These are phyloP conservation scores for Termitomyces sp. DNA, from an alignment of 768 basidiomycete species.

Conservation along the genomic window DNA sequence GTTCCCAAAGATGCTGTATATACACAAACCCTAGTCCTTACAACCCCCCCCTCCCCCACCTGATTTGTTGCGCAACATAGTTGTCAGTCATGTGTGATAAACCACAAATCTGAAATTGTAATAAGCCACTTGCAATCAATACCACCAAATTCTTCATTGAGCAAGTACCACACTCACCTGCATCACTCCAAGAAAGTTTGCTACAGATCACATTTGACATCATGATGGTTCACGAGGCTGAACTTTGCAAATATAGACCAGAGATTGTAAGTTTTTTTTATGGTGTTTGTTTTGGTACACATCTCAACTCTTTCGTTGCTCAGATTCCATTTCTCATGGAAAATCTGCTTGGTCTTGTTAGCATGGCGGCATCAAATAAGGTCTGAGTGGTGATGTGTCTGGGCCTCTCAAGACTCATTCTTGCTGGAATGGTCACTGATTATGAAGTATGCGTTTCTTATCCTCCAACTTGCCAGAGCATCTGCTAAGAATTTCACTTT, in stretches of 20 bases:
- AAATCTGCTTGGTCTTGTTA: slow-evolving; percentile 35
- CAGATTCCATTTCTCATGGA: slow-evolving; percentile 22
- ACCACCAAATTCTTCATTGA: slow-evolving; percentile 62
- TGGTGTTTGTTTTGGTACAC: neutral
- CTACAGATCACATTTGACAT: slow-evolving; percentile 84
- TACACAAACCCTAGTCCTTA: no score
- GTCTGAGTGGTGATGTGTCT: slow-evolving; percentile 70
- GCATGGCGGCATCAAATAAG: slow-evolving; percentile 48
- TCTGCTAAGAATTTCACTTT: slow-evolving; percentile 38
- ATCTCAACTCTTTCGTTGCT: neutral
- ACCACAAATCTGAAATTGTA: neutral
- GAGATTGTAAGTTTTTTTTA: slow-evolving; percentile 18
- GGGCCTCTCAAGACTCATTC: slow-evolving; percentile 81
- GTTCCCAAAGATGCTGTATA: no score
- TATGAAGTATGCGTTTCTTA: slow-evolving; percentile 48
- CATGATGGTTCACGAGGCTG: slow-evolving; percentile 76
- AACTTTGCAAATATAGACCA: slow-evolving; percentile 31
- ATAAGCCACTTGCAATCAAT: slow-evolving; percentile 28
- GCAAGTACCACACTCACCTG: slow-evolving; percentile 59
- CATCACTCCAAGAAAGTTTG: slow-evolving; percentile 63
- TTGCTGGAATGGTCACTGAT: slow-evolving; percentile 73
- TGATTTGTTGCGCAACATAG: no score
- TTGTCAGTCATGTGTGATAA: no score
- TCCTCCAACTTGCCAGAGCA: neutral
- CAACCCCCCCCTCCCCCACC: no score